A percentile compares a stretch with the other conserved stretches of the same genome.
Conservation (phyloP, 805 yeast genomes). For the Zygosaccharomyces siamensis region DNA sequence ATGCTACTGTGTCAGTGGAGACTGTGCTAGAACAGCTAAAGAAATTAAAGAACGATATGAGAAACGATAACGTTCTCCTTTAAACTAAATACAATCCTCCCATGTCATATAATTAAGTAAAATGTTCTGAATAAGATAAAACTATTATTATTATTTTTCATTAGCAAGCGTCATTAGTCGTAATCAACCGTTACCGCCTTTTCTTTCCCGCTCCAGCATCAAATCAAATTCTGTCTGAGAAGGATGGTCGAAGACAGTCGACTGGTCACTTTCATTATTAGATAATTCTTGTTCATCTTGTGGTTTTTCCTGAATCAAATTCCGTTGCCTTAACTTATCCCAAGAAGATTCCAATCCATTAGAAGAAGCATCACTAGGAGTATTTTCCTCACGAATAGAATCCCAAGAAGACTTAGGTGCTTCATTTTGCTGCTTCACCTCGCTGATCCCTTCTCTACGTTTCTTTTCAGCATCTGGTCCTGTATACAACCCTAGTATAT, state of each 20-base stretch:
- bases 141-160: background rate
- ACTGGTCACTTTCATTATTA: slow-evolving; percentile 10
- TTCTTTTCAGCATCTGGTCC: slow-evolving; percentile 25
- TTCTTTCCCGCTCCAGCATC: slow-evolving; percentile 17
- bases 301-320: background rate
- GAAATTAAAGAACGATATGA: slow-evolving; percentile 65
- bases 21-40: slow-evolving; percentile 66
- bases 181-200: slow-evolving; percentile 9
- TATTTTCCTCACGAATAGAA: slow-evolving; percentile 32
- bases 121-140: background rate
- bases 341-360: slow-evolving; percentile 23
- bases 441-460: slow-evolving; percentile 16
- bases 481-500: slow-evolving; percentile 38
- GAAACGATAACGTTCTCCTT: slow-evolving; percentile 56
- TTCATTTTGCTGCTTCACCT: background rate
- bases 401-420: slow-evolving; percentile 36
- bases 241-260: slow-evolving; percentile 7
- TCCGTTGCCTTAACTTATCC: slow-evolving; percentile 29
- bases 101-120: background rate
- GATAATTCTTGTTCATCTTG: slow-evolving; percentile 1
- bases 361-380: slow-evolving; percentile 5
- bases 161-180: background rate
- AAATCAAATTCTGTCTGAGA: slow-evolving; percentile 20
- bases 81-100: slow-evolving; percentile 10
- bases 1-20: slow-evolving; percentile 70